Evolutionary conservation across 257 asterid species (phyloP).

Genomic region (Anisodus acutangulus): DNA sequence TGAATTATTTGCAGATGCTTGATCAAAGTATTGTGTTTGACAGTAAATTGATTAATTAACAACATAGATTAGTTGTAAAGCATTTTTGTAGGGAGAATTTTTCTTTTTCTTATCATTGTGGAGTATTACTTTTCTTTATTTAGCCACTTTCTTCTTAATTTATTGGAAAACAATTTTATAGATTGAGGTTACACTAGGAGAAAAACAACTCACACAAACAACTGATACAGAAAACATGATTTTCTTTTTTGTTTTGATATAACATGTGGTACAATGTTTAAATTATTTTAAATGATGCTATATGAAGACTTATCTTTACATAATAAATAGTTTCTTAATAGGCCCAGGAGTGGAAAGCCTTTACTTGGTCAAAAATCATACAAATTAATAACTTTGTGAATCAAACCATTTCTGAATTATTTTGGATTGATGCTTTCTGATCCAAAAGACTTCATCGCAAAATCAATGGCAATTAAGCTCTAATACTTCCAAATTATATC

Average conservation of each 20-base stretch:
- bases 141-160: not conserved
- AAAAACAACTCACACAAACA: not conserved
- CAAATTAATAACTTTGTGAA: not conserved
- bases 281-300: not conserved
- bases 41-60: not conserved
- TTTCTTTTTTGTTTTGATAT: constrained; percentile 18
- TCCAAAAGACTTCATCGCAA: not conserved
- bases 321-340: constrained; percentile 3
- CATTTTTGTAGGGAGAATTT: not conserved
- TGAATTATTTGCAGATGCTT: constrained; percentile 70
- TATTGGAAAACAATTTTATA: not conserved
- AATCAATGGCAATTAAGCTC: no score
- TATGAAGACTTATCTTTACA: not conserved
- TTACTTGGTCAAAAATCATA: not conserved
- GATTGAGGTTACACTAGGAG: not conserved
- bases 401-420: not conserved
- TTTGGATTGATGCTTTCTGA: not conserved
- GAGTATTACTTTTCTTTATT: not conserved
- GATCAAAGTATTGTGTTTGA: not conserved
- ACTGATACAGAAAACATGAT: not conserved
- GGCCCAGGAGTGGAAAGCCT: not conserved
- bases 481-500: no score
- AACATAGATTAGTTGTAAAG: constrained; percentile 18
- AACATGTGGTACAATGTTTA: not conserved
- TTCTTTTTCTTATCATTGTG: not conserved